Base-by-base conservation (phyloP, 176 grass and related monocot genomes). In the Stipa capillata region DNA sequence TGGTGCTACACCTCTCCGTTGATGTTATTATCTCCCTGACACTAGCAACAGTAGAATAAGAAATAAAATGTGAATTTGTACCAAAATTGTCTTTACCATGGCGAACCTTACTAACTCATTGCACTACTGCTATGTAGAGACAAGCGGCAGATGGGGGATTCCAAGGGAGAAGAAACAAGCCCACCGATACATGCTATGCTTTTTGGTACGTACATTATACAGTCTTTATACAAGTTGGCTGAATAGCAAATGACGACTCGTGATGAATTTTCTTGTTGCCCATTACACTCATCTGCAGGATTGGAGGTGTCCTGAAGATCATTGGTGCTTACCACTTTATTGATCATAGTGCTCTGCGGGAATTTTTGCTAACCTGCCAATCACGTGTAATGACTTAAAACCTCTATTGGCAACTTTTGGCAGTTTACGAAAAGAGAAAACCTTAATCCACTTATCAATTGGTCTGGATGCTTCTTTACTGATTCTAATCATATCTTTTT, bases 161-260 rank as follows among this genome's bases (percentile, higher is more conserved):
- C 66, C 96, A 98, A 70, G 96, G 96, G 24, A 87, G 96, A 87
- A 67, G 64, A 42, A 98, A 98, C 77, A 98, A 94, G 70, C 18
- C 43, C 34, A 94, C 83, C 35, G 92, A 98, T 45, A 98, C 96
- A 8, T 98, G 96, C 76, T 98, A 98, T 72, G 96, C 96, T 11
- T 98, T 98, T 89, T 95, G 96, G 96, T 94, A 76, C 64, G 44
- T 53, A 61, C 12, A 20, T 33, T 14, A 21, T 48, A 7, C 47
- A 34, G 1, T 49, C 13, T 42, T 2, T 79, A 37, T 34, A n/a
- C 28, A 62, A 37, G 12, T 50, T 84, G 18, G 27, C 18, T 25
- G 49, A 51, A 0, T 72, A 73, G 57, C 27, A 9, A 32, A 36
- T 31, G 41, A 23, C 8, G 32, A 52, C 13, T 13, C 18, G 18